These are phyloP conservation scores for Populus hybrid DNA, from an alignment of 441 rosid genomes.

Conservation along the genomic window DNA sequence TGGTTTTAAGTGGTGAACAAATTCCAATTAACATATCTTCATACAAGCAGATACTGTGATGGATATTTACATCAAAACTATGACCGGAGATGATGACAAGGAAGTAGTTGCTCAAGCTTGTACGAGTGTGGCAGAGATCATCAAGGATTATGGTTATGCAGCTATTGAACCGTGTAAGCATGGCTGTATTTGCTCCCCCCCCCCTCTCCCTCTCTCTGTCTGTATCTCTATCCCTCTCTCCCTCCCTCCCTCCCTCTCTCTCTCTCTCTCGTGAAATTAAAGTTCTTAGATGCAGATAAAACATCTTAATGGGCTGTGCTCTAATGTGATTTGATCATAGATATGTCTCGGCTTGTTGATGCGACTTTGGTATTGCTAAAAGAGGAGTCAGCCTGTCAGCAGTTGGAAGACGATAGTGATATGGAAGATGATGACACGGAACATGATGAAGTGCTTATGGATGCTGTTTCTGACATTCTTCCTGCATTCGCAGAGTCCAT, in stretches of 20 bases:
- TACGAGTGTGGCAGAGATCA: constrained; percentile 77
- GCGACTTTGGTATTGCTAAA: constrained; percentile 66
- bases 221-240: too few relatives aligned
- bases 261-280: neutral
- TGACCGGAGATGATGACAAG: constrained; percentile 94
- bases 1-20: constrained; percentile 10
- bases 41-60: constrained; percentile 64
- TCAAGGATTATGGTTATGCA: constrained; percentile 80
- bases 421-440: constrained; percentile 66
- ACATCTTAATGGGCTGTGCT: constrained; percentile 15
- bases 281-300: neutral
- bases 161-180: constrained; percentile 88
- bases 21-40: constrained; percentile 20
- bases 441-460: constrained; percentile 98
- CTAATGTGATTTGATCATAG: constrained; percentile 43
- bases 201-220: too few relatives aligned
- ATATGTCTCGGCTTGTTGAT: constrained; percentile 73
- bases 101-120: constrained; percentile 99
- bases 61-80: constrained; percentile 70
- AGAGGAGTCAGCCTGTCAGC: constrained; percentile 91
- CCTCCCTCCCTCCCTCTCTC: too few relatives aligned
- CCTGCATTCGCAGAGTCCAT: constrained; percentile 96
- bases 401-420: constrained; percentile 69
- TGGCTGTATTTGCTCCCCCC: constrained; percentile 2
- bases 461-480: constrained; percentile 97